Percentiles rank a stretch among this genome's conserved stretches.
Conservation (phyloP, 2,329 filamentous ascomycete genomes). For the Ophiostoma sp. region DNA sequence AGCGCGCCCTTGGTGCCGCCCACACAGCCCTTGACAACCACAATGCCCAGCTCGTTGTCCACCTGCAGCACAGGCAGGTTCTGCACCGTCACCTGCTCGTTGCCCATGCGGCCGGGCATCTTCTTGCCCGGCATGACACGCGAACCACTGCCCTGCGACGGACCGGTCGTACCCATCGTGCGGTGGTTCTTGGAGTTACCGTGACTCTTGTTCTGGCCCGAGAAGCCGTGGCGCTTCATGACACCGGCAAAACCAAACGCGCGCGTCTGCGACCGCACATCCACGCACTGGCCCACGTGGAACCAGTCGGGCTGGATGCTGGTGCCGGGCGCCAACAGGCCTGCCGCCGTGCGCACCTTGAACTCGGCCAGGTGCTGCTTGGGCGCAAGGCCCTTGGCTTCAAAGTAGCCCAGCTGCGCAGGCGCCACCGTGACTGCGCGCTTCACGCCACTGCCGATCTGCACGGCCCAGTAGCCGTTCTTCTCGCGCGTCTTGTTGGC, state of each 20-base stretch:
- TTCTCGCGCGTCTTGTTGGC: slow-evolving; percentile 73
- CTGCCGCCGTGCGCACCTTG: slow-evolving; percentile 66
- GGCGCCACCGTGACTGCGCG: slow-evolving; percentile 71
- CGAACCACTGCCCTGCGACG: slow-evolving; percentile 85
- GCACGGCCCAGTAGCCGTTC: slow-evolving; percentile 92
- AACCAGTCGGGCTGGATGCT: slow-evolving; percentile 86
- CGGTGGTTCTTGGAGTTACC: slow-evolving; percentile 94
- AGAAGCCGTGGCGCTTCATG: slow-evolving; percentile 93
- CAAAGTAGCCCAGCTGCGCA: slow-evolving; percentile 82
- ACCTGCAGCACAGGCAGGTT: slow-evolving; percentile 86
- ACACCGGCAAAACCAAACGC: slow-evolving; percentile 95
- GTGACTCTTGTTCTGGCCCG: slow-evolving; percentile 84
- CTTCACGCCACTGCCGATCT: slow-evolving; percentile 74
- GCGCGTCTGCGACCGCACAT: slow-evolving; percentile 70
- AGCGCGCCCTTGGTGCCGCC: slow-evolving; percentile 82
- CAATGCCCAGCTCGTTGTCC: slow-evolving; percentile 77
- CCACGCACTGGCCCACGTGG: slow-evolving; percentile 81
- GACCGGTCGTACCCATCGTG: slow-evolving; percentile 83
- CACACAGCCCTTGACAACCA: slow-evolving; percentile 81
- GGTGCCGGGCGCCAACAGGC: slow-evolving; percentile 70
- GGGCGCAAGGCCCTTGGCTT: slow-evolving; percentile 71
- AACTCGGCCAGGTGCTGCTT: slow-evolving; percentile 86
- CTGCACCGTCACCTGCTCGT: slow-evolving; percentile 80
- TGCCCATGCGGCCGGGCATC: slow-evolving; percentile 96
- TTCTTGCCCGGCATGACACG: slow-evolving; percentile 93